Base-by-base conservation (phyloP, 2,329 filamentous ascomycete genomes). In the Periconia digitata region DNA sequence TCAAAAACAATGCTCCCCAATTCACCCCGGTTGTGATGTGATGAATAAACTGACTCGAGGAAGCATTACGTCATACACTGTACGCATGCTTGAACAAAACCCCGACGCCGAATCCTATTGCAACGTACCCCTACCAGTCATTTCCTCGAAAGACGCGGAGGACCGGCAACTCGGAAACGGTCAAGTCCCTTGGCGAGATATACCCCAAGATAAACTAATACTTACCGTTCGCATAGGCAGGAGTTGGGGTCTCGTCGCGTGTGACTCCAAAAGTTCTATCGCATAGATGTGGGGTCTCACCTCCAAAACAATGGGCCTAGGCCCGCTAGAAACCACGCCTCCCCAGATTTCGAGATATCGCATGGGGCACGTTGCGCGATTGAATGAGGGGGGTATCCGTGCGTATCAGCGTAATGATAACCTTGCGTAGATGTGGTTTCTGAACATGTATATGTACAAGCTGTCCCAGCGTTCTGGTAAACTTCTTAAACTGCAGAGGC, bases 231-330 rank as follows among this genome's bases (percentile, higher is more conserved):
- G 34, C 27, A 15, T 32, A 15, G n/a, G n/a, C 27, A 32, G 4
- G n/a, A 39, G 22, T 39, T 22, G 37, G 37, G 22, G 37, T 49
- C 23, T 24, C 21, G 40, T 40, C 34, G 35, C 43, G 36, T 53
- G 44, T 46, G 35, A 48, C 49, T 32, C 27, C 37, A 15, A 15
- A 39, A 22, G 20, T 15, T 38, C 49, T 59, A 56, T 56, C 53
- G 51, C 20, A 34, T 42, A 50, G 40, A 50, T 56, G 56, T 37
- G 43, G 47, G 44, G 50, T 44, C 39, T 16, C 43, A 38, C 41
- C 60, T 59, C 62, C 60, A 54, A 64, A 48, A 60, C 34, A 55
- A 40, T 46, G 62, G 62, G 54, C 47, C 50, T 32, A 34, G 45
- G 17, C 32, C 22, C 17, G 16, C 6, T 20, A 32, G n/a, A 10